Base-by-base conservation (phyloP, 257 asterid genomes). In the Jacaranda mimosifolia region DNA sequence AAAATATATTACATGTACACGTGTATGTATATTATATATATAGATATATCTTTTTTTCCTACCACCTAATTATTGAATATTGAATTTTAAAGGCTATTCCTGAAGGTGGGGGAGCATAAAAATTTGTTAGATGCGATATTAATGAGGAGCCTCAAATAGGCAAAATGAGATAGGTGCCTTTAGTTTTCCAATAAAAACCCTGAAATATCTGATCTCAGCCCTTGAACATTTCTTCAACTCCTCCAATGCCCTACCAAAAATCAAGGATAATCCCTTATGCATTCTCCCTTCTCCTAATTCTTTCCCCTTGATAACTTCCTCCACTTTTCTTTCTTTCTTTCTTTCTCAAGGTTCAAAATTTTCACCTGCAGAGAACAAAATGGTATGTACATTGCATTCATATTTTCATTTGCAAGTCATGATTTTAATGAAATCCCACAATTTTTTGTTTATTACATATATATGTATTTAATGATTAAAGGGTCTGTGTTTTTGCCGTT, bases 171-270 rank as follows among this genome's bases (percentile, higher is more conserved):
- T 26, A 15, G 4, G 49, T 14, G 13, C 73, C 62, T 48, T 58
- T 18, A 67, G 18, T 46, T 69, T 21, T 48, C 72, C 63, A 57
- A 81, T 67, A 60, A 75, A 58, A 72, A 71, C 75, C 84, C 85
- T 83, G 53, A 80, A 83, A 74, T 21, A 26, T 70, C 85, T 80
- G 32, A 26, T 26, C 87, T 64, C 76, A 51, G 63, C 82, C 83
- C 38, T 80, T 80, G 81, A 80, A 80, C 32, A 11, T 5, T 77
- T 48, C 80, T 63, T 76, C 74, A 68, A 63, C 77, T 77, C 48
- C 62, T 68, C 78, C 48, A 69, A 45, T 74, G 7, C 77, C 58
- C 36, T 55, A 63, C 87, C 87, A 77, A 73, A 66, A 80, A 19
- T 68, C 81, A 80, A 68, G 85, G 85, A 84, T 83, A 84, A 10